phyloP scores from a whole-genome alignment of 768 basidiomycete genomes.

The Phanerochaete sordida region DNA sequence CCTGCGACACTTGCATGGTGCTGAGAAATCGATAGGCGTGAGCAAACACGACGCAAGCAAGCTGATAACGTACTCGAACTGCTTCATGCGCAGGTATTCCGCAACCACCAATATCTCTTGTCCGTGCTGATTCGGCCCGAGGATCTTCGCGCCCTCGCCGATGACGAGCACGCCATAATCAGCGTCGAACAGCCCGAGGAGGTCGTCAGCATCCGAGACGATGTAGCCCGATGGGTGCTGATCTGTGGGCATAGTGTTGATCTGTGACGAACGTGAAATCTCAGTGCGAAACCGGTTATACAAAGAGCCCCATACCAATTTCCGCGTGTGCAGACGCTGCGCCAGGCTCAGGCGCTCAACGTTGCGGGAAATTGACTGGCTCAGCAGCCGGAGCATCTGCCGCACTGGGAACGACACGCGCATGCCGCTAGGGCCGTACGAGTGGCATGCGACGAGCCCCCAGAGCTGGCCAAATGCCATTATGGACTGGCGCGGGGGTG shows the following conservation, averaged over 20 bases:
- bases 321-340: conserved; percentile 67
- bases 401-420: conserved; percentile 82
- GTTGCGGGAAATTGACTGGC: conserved; percentile 76
- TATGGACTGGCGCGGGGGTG: conserved; percentile 49
- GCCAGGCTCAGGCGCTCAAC: conserved; percentile 79
- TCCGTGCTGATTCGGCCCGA: conserved; percentile 67
- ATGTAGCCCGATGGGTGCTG: conserved; percentile 74
- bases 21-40: conserved; percentile 27
- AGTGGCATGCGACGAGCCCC: conserved; percentile 78
- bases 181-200: conserved; percentile 74
- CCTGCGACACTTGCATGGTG: conserved; percentile 67
- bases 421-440: conserved; percentile 76
- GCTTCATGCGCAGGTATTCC: conserved; percentile 73
- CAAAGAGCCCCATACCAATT: conserved; percentile 49
- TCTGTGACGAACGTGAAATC: conserved; percentile 34
- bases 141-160: conserved; percentile 67
- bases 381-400: conserved; percentile 76
- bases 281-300: not conserved
- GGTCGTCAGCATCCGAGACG: conserved; percentile 76
- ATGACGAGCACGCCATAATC: conserved; percentile 72
- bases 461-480: conserved; percentile 76
- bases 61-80: conserved; percentile 50
- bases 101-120: conserved; percentile 78
- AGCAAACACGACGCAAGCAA: not conserved
- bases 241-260: conserved; percentile 66